Evolutionary conservation across 2,329 filamentous ascomycete species (phyloP).

Genomic region (Mycocentrospora acerina): DNA sequence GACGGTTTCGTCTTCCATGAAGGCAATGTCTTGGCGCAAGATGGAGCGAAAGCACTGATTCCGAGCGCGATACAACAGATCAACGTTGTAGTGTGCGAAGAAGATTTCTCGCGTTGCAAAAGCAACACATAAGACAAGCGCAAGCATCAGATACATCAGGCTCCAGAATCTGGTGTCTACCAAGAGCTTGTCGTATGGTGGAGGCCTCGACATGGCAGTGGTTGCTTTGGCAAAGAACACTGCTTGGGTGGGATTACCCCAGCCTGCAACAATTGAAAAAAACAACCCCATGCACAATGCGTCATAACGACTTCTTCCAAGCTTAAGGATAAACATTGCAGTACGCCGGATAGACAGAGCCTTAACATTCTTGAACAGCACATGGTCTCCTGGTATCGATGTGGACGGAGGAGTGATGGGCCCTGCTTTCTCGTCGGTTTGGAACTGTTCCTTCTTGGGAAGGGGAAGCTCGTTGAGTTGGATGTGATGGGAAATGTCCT

Average conservation of each 20-base stretch:
- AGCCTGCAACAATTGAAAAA: background rate
- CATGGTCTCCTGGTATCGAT: no score
- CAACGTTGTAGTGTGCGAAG: background rate
- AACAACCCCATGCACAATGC: background rate
- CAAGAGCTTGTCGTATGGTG: background rate
- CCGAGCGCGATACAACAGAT: background rate
- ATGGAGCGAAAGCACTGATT: constrained; percentile 73
- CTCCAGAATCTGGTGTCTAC: background rate
- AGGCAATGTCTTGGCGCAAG: constrained; percentile 86
- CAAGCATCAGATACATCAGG: background rate
- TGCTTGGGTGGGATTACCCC: background rate
- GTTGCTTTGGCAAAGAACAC: background rate
- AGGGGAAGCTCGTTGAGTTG: no score
- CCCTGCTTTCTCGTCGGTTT: constrained; percentile 7
- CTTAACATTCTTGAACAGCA: no score
- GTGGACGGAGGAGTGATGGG: no score
- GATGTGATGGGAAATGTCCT: no score
- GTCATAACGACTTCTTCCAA: background rate
- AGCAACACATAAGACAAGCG: background rate
- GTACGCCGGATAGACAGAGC: no score
- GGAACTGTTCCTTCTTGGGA: no score
- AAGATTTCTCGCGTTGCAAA: background rate
- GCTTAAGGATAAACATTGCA: no score
- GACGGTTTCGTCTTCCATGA: constrained; percentile 80
- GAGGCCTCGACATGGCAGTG: background rate